These are phyloP conservation scores for Petunia hybrid DNA, from an alignment of 305 asterid genomes.

Conservation along the genomic window DNA sequence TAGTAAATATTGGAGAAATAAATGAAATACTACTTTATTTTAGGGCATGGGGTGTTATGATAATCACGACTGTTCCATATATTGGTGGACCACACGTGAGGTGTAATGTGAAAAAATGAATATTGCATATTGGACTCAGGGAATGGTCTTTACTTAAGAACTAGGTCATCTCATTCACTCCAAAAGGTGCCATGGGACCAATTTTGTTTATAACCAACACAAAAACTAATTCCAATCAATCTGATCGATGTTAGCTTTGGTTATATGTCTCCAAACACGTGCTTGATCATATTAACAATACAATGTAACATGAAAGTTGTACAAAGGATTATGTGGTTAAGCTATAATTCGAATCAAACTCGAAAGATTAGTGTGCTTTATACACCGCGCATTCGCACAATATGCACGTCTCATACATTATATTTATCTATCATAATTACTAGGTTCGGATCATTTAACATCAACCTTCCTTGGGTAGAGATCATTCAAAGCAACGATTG, in stretches of 20 bases:
- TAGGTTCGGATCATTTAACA: not conserved
- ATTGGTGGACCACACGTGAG: constrained; percentile 67
- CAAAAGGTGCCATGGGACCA: constrained; percentile 46
- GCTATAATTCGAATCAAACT: not conserved
- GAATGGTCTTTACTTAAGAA: constrained; percentile 61
- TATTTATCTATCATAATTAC: not conserved
- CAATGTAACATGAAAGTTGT: not conserved
- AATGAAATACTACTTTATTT: no score
- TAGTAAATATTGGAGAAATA: no score
- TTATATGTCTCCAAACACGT: not conserved
- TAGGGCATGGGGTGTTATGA: constrained; percentile 37
- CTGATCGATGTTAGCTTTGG: not conserved
- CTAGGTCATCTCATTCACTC: constrained; percentile 53
- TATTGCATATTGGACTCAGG: not conserved
- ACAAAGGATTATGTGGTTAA: not conserved
- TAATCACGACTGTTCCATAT: constrained; percentile 28
- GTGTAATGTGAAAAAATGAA: constrained; percentile 46
- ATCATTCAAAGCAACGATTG: not conserved
- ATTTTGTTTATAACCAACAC: not conserved
- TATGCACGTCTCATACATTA: not conserved
- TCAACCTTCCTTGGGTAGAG: not conserved
- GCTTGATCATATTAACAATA: no score
- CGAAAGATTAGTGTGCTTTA: not conserved
- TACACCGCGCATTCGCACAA: not conserved
- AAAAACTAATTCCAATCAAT: not conserved